Conservation (phyloP, 78 protist species). For the Isochrysis galbana region DNA sequence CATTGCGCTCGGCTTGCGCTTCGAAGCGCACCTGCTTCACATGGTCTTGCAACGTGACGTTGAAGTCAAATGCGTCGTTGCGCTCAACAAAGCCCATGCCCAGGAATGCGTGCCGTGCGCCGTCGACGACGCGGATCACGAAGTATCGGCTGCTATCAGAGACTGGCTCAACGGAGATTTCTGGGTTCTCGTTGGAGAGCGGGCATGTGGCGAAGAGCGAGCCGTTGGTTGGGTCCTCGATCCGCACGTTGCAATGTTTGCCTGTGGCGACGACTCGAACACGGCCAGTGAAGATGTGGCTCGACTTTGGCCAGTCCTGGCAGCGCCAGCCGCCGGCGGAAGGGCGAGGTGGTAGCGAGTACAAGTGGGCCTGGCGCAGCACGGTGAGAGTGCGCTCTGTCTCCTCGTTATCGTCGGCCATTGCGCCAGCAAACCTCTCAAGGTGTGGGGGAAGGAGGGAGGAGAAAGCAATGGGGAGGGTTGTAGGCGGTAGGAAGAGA, state of each 20-base stretch:
- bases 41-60: slow-evolving; percentile 75
- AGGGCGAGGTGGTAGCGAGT: slow-evolving; percentile 46
- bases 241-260: slow-evolving; percentile 16
- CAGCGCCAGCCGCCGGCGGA: slow-evolving; percentile 33
- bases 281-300: slow-evolving; percentile 41
- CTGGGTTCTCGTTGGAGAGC: slow-evolving; percentile 26
- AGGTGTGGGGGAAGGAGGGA: too few species aligned
- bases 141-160: slow-evolving; percentile 60
- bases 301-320: slow-evolving; percentile 40
- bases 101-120: slow-evolving; percentile 64
- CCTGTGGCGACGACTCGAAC: slow-evolving; percentile 40
- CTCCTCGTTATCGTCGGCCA: neutral
- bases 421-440: too few species aligned
- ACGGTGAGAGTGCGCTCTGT: slow-evolving; percentile 8
- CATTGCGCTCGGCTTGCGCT: neutral
- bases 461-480: too few species aligned
- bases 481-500: too few species aligned
- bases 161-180: slow-evolving; percentile 54
- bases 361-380: slow-evolving; percentile 21
- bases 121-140: slow-evolving; percentile 57
- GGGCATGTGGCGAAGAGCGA: slow-evolving; percentile 58
- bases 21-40: slow-evolving; percentile 29
- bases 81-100: slow-evolving; percentile 81
- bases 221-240: slow-evolving; percentile 44
- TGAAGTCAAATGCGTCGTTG: slow-evolving; percentile 74